Evolutionary conservation across 2,329 filamentous ascomycete species (phyloP).

Genomic region (Venturia carpophila): DNA sequence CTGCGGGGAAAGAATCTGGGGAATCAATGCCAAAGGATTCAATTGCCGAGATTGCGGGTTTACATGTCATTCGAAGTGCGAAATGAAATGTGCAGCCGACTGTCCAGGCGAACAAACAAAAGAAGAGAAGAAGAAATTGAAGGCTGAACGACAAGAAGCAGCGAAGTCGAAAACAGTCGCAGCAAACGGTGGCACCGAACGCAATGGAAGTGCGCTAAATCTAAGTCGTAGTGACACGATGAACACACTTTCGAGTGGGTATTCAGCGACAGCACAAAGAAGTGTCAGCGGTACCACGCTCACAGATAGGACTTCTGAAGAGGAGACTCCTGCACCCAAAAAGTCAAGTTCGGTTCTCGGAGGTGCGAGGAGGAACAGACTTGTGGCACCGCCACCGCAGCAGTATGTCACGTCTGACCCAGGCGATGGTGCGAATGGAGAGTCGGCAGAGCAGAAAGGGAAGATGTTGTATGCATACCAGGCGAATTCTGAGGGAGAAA

Average conservation of each 20-base stretch:
- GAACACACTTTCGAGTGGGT: conserved; percentile 70
- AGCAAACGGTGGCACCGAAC: conserved; percentile 37
- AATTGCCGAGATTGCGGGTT: conserved; percentile 96
- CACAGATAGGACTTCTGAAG: conserved; percentile 41
- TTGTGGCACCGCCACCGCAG: conserved; percentile 80
- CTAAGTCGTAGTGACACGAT: conserved; percentile 70
- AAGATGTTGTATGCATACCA: conserved; percentile 90
- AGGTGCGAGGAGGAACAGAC: conserved; percentile 50
- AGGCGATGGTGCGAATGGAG: neutral
- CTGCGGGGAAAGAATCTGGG: conserved; percentile 95
- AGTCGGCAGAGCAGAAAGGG: conserved; percentile 53
- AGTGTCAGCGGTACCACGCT: conserved; percentile 57
- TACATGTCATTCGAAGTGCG: conserved; percentile 96
- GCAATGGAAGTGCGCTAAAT: conserved; percentile 41
- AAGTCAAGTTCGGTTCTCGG: conserved; percentile 23
- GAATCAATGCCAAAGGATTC: conserved; percentile 89
- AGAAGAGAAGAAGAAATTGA: conserved; percentile 91
- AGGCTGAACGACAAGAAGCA: conserved; percentile 72
- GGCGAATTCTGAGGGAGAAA: conserved; percentile 69
- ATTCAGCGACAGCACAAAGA: conserved; percentile 62
- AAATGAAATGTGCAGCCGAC: conserved; percentile 96
- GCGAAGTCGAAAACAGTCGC: conserved; percentile 48
- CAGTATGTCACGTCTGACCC: conserved; percentile 58
- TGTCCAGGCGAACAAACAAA: conserved; percentile 91
- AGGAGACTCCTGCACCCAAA: conserved; percentile 29